A percentile compares a stretch with the other conserved stretches of the same genome.
phyloP scores from a whole-genome alignment of 192 early-diverging fungal genomes.

The Rhizoclosmatium sp. region DNA sequence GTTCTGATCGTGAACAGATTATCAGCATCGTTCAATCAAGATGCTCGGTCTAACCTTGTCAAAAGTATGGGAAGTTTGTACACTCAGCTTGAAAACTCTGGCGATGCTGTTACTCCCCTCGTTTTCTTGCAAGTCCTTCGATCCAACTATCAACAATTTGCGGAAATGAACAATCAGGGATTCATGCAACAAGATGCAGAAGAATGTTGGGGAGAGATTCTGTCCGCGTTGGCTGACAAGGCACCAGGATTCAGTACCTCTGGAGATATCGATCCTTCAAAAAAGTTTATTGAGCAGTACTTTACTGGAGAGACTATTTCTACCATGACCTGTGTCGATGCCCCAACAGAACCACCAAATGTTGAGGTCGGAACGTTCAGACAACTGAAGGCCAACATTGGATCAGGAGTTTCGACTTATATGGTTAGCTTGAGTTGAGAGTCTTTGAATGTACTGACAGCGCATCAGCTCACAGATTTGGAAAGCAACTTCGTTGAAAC shows the following conservation, averaged over 20 bases:
- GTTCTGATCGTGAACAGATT: slow-evolving; percentile 49
- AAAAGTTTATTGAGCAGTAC: slow-evolving; percentile 79
- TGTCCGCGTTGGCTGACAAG: slow-evolving; percentile 73
- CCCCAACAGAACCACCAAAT: slow-evolving; percentile 72
- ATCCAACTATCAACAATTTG: slow-evolving; percentile 85
- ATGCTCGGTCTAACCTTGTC: slow-evolving; percentile 71
- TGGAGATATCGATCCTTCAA: slow-evolving; percentile 44
- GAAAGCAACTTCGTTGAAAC: slow-evolving; percentile 72
- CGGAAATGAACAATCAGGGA: slow-evolving; percentile 72
- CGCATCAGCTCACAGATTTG: slow-evolving; percentile 18
- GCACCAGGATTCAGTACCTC: slow-evolving; percentile 55
- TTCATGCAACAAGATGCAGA: slow-evolving; percentile 98
- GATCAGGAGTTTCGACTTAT: slow-evolving; percentile 74
- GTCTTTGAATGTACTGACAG: slow-evolving; percentile 39
- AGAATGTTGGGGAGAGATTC: slow-evolving; percentile 93
- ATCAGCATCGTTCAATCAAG: slow-evolving; percentile 53
- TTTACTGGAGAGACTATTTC: slow-evolving; percentile 71
- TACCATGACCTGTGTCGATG: slow-evolving; percentile 76
- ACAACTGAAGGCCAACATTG: slow-evolving; percentile 76
- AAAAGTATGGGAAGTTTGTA: slow-evolving; percentile 78
- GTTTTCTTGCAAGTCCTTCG: slow-evolving; percentile 65
- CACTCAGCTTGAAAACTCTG: slow-evolving; percentile 70
- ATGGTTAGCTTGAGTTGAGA: slow-evolving; percentile 54
- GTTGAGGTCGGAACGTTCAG: slow-evolving; percentile 74
- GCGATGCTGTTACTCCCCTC: slow-evolving; percentile 77